These are phyloP conservation scores for Whalleya microplaca DNA, from an alignment of 2,329 filamentous ascomycete species.

Conservation along the genomic window DNA sequence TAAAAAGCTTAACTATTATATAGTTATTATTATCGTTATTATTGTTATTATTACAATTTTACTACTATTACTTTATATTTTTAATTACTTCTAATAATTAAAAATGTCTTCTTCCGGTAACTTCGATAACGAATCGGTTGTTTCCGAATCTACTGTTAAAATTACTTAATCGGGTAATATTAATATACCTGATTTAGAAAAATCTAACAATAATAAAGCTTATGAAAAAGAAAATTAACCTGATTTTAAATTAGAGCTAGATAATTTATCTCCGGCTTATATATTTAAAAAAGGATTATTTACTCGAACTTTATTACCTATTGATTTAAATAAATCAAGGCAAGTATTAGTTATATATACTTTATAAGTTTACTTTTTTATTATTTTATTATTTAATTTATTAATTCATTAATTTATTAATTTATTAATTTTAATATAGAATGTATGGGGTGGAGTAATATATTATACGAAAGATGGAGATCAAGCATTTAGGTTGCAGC, in stretches of 20 bases:
- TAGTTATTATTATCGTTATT: no score
- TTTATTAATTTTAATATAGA: not conserved
- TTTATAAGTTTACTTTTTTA: conserved; percentile 4
- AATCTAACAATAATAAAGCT: not conserved
- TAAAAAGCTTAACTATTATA: no score
- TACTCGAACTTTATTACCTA: not conserved
- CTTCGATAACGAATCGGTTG: not conserved
- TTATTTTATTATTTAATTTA: conserved; percentile 1
- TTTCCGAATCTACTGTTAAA: not conserved
- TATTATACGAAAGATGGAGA: no score
- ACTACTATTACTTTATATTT: not conserved
- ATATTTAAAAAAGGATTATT: not conserved
- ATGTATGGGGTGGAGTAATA: no score
- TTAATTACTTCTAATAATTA: not conserved
- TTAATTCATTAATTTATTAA: not conserved
- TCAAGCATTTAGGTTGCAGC: no score
- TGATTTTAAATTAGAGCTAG: conserved; percentile 1
- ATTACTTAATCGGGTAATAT: not conserved
- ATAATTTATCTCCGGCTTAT: not conserved
- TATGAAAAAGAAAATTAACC: not conserved
- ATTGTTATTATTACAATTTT: no score
- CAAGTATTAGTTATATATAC: conserved; percentile 3
- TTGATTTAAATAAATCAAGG: not conserved
- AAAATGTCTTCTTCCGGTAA: not conserved
- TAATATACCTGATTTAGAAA: not conserved